These are phyloP conservation scores for Pascua guehoae DNA, from an alignment of 1,284 basidiomycete species.

Conservation along the genomic window DNA sequence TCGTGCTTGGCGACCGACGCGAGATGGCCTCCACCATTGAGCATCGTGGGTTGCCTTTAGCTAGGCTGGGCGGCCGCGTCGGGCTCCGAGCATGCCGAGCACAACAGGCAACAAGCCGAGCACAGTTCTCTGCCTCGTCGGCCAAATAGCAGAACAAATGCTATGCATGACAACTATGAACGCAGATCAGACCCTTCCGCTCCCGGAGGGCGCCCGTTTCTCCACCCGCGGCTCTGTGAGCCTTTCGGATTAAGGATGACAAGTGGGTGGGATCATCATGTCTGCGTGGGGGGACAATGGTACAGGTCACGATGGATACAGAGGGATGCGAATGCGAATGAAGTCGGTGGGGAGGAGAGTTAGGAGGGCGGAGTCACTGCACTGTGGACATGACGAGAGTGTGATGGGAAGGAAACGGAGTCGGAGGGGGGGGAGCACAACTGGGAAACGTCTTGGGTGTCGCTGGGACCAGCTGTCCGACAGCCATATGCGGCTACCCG, in stretches of 20 bases:
- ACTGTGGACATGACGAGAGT: background rate
- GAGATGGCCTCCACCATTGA: too few species aligned
- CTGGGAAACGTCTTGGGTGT: background rate
- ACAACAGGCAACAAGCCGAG: too few species aligned
- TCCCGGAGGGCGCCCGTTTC: constrained; percentile 8
- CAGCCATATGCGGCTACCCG: background rate
- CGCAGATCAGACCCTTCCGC: constrained; percentile 16
- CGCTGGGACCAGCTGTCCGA: background rate
- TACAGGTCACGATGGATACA: background rate
- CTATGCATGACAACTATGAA: too few species aligned
- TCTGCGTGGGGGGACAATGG: constrained; percentile 3
- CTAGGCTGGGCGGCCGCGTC: too few species aligned
- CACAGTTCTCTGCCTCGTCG: too few species aligned
- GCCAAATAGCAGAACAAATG: too few species aligned
- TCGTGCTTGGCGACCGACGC: too few species aligned
- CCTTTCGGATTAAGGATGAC: constrained; percentile 22
- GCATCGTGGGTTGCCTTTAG: too few species aligned
- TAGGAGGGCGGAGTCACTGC: background rate
- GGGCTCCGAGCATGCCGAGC: too few species aligned
- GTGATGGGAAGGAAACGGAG: background rate
- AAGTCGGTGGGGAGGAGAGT: background rate
- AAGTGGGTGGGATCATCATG: constrained; percentile 18
- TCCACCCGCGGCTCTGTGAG: constrained; percentile 1
- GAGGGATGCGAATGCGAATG: background rate
- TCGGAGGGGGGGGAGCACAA: background rate